Base-by-base conservation (phyloP, 2,329 filamentous ascomycete species). In the Colletotrichum musae region DNA sequence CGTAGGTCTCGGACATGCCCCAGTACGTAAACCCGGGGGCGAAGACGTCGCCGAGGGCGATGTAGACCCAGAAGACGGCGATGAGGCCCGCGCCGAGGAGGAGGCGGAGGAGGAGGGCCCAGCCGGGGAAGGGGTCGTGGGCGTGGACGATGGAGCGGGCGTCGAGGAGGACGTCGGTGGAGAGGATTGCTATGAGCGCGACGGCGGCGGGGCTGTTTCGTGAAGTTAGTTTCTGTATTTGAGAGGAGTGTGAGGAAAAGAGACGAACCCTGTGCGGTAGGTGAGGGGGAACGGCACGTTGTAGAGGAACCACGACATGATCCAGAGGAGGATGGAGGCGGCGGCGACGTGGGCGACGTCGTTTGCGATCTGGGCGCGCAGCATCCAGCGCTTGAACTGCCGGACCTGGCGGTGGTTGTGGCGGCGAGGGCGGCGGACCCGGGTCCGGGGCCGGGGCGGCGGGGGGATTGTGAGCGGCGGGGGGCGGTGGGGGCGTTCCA, bases 11-110 rank as follows among this genome's bases (percentile, higher is more conserved):
- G 48, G 71, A 32, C 58, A 83, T 71, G 18, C 75, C 77, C 80
- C 80, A 83, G 72, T 80, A 83, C 0, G 75, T 74, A 52, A 80
- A 82, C 2, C 74, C 75, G 2, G 60, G 52, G 0, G 80, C 80
- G 52, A 83, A 83, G 26, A 80, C 79, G n/a, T 74, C 71, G n/a
- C 79, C 75, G 41, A 77, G 41, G 12, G 73, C 77, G 21, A 81
- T 70, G 53, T 80, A 81, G n/a, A 77, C 74, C 54, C 80, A 68
- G 58, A 83, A 79, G 32, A 80, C 64, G 18, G 76, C 74, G n/a
- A 83, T 69, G 54, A 82, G 80, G 18, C 74, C 74, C 16, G 77
- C 61, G 5, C 80, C 80, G 26, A 77, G 73, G 24, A 76, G 16
- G 5, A 77, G 71, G 28, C 81, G 77, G 12, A 77, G 57, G 6